Evolutionary conservation across 1,139 yeast species (phyloP).

Genomic region (Debaryomyces sp.): DNA sequence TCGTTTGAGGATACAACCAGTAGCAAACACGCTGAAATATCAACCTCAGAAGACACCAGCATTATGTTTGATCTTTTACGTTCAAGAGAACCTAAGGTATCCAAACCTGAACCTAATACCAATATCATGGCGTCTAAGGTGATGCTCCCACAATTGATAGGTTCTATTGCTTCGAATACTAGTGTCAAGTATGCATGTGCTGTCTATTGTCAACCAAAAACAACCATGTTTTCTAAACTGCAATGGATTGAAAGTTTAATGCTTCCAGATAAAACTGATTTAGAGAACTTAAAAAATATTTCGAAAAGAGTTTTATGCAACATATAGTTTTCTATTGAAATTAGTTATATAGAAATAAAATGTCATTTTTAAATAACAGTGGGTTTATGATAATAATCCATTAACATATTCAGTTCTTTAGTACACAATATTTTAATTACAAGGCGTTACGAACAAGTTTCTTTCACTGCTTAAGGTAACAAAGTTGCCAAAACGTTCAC

Average conservation of each 20-base stretch:
- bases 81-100: conserved; percentile 14
- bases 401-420: too few relatives aligned
- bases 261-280: conserved; percentile 5
- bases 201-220: neutral
- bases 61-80: conserved; percentile 12
- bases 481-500: too few relatives aligned
- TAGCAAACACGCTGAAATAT: conserved; percentile 8
- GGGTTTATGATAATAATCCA: too few relatives aligned
- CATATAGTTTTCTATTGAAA: too few relatives aligned
- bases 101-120: conserved; percentile 27
- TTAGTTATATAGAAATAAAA: too few relatives aligned
- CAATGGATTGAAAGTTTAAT: conserved; percentile 6
- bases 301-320: neutral
- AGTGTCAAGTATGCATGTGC: neutral
- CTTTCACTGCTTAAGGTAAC: too few relatives aligned
- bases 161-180: conserved; percentile 5
- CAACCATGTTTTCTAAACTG: conserved; percentile 5
- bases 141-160: conserved; percentile 12
- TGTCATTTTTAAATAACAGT: neutral
- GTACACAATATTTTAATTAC: too few relatives aligned
- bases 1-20: conserved; percentile 12
- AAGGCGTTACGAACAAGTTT: too few relatives aligned
- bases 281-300: neutral
- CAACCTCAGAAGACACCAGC: conserved; percentile 11
- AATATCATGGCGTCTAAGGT: conserved; percentile 20